Percentiles rank a stretch among this genome's conserved stretches.
Conservation (phyloP, 2,329 filamentous ascomycete species). For the Cercospora sp. region DNA sequence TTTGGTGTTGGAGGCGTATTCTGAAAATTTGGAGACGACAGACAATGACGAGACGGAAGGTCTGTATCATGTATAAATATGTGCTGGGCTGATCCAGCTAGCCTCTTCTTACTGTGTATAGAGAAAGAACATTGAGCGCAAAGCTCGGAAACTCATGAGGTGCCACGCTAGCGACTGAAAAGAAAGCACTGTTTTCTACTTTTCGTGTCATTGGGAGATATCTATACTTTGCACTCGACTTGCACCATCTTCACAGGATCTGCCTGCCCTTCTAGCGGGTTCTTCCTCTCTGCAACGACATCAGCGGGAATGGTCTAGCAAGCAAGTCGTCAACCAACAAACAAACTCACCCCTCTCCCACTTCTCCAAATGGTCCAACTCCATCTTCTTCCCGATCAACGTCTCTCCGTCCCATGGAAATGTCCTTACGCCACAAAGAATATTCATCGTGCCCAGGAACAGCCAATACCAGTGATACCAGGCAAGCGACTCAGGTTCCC, state of each 20-base stretch:
- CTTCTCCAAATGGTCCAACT: not conserved
- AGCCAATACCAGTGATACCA: not conserved
- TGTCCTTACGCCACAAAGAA: not conserved
- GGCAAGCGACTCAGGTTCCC: not conserved
- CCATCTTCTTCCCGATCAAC: not conserved
- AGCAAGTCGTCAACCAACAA: not conserved
- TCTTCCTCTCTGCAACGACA: not conserved
- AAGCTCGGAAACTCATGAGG: not conserved
- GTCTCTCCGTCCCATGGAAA: not conserved
- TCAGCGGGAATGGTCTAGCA: not conserved
- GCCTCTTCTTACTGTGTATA: not conserved
- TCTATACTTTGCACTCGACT: not conserved
- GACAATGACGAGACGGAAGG: not conserved
- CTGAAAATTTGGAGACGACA: not conserved
- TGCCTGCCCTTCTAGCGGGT: not conserved
- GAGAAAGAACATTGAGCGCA: not conserved
- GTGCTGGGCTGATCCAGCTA: not conserved
- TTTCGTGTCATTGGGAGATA: not conserved
- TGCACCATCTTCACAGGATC: not conserved
- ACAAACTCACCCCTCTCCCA: not conserved
- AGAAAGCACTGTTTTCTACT: not conserved
- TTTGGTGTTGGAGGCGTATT: not conserved
- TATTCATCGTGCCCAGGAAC: not conserved
- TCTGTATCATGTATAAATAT: constrained; percentile 1
- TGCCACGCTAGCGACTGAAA: not conserved